Base-by-base conservation (phyloP, 371 early-diverging fungal genomes). In the Actinomortierella ambigua region DNA sequence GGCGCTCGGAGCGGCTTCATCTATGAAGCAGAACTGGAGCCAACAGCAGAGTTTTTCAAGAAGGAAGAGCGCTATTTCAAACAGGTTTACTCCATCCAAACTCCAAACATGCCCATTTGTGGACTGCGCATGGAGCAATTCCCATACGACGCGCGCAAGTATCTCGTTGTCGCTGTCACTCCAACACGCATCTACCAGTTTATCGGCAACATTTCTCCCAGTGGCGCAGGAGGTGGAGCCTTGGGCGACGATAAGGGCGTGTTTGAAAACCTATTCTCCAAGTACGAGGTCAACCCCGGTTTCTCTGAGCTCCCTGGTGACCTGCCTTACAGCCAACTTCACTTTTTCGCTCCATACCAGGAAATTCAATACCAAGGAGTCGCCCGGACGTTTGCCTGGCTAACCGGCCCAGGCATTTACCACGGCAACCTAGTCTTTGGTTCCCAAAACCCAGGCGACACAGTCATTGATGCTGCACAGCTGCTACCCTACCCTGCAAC, bases 151-250 rank as follows among this genome's bases (percentile, higher is more conserved):
- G 68, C 83, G 34, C 81, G 87, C 47, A 90, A 92, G 76, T 91
- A 89, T 60, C 83, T 92, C 41, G 85, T 95, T 1, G 69, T 94
- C 53, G 85, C 89, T 7, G 82, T 93, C 3, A 95, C 95, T 0
- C 84, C 93, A 0, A 90, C 88, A 0, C 84, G 92, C 26, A 83
- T 96, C 22, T 95, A 94, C 67, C 93, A 95, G 64, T 90, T 95
- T 51, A 82, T 94, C 57, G 96, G 96, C 0, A 76, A 79, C 4
- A 84, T 89, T 2, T 75, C 79, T 6, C 62, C 79, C 40, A 59
- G 39, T 24, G 27, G n/a, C 23, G 61, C 68, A 13, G 51, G 47
- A 11, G 75, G 66, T 63, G 55, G 71, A 39, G 56, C 54, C 2
- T 57, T 60, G 6, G 58, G 63, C 15, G 75, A 80, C 11, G 82